Evolutionary conservation across 768 basidiomycete species (phyloP), one percentile per base, ranked within the genome.

Genomic region (Boletus fagicola): DNA sequence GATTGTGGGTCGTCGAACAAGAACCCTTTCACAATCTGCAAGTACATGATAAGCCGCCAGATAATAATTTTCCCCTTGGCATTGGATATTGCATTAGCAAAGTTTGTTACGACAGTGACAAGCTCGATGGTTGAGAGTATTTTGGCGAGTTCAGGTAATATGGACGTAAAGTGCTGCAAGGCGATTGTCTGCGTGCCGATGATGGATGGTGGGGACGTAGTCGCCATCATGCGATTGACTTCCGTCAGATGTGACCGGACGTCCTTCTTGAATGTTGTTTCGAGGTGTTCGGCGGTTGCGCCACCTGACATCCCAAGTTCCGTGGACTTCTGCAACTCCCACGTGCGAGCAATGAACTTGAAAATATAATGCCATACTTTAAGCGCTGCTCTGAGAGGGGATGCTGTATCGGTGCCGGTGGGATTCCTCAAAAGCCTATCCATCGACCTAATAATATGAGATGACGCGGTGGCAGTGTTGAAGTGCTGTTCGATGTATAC

Each of bases 301-400:
- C 87, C 90, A 12, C 86, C 85, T 26, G 87, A 86, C 77, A 91
- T 86, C 0, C 87, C 87, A 24, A 87, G 69, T 57, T 94, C 92
- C 66, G 87, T 88, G 7, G 79, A 77, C 71, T 92, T 92, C 71
- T 96, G 94, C 45, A 96, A 71, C 65, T 94, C 92, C 36, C 94
- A 79, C 3, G 94, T 88, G n/a, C 91, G 83, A 16, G 90, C 85
- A 66, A 97, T 90, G 73, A 98, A 92, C 69, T 91, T 92, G 83
- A 98, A 92, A 64, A 98, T 86, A 68, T 95, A 93, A 67, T 94
- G 90, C 94, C 94, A 96, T 31, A 98, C 96, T 71, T 98, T 98
- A 58, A 98, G 78, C 16, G 94, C 90, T 12, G 92, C 86, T 35
- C 95, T 86, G 54, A 98, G 80, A 6, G 84, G 82, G 18, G 89